Percentiles rank a stretch among this genome's conserved stretches.
These are phyloP conservation scores for Penicillium brasilianum DNA, from an alignment of 2,329 filamentous ascomycete genomes.

Conservation along the genomic window DNA sequence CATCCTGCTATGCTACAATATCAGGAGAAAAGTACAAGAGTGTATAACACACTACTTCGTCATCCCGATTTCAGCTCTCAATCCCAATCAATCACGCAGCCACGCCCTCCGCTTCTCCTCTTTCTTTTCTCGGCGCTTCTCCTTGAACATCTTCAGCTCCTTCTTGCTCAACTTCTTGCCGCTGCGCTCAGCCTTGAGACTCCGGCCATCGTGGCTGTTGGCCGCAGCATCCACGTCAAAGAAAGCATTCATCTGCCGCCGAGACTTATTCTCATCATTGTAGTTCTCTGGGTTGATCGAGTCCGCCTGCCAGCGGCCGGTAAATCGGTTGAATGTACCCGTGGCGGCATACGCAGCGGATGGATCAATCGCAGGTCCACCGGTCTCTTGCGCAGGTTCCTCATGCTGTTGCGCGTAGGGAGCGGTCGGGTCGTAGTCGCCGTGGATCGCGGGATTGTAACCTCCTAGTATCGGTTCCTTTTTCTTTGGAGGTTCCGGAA, in stretches of 20 bases:
- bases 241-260: slow-evolving; percentile 87
- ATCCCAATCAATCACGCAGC: slow-evolving; percentile 71
- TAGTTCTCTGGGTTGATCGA: slow-evolving; percentile 74
- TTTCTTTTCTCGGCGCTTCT: slow-evolving; percentile 86
- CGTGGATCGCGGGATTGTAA: slow-evolving; percentile 96
- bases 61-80: slow-evolving; percentile 1
- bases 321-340: slow-evolving; percentile 89
- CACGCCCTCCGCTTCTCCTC: slow-evolving; percentile 93
- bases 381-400: slow-evolving; percentile 36
- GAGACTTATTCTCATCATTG: slow-evolving; percentile 85
- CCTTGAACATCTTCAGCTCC: slow-evolving; percentile 88
- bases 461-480: slow-evolving; percentile 64
- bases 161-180: slow-evolving; percentile 82
- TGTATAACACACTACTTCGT: neutral
- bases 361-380: slow-evolving; percentile 42
- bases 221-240: slow-evolving; percentile 96
- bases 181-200: slow-evolving; percentile 86
- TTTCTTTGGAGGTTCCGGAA: slow-evolving; percentile 39
- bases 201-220: slow-evolving; percentile 86
- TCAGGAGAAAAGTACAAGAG: neutral
- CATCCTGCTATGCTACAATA: slow-evolving; percentile 18
- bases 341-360: slow-evolving; percentile 66
- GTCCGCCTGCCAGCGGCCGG: slow-evolving; percentile 76
- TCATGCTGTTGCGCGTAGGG: slow-evolving; percentile 76
- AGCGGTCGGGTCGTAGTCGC: slow-evolving; percentile 94